Percentiles rank a stretch among this genome's conserved stretches.
Conservation (phyloP, 306 rosid species). For the Prunus padus region DNA sequence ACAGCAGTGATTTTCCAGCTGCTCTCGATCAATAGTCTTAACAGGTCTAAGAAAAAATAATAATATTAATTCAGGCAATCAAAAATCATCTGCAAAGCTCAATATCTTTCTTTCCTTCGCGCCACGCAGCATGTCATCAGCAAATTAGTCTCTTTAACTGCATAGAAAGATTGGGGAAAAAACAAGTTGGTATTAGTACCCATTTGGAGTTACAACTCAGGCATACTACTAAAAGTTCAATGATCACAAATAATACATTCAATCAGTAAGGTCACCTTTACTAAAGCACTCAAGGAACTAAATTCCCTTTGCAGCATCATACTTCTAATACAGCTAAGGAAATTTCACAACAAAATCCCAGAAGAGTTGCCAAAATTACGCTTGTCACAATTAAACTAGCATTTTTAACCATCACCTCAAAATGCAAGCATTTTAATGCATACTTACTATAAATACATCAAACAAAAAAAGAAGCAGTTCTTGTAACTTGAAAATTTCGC, state of each 20-base stretch:
- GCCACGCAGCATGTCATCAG: constrained; percentile 24
- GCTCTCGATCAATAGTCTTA: constrained; percentile 30
- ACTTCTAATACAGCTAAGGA: neutral
- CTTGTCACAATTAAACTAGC: neutral
- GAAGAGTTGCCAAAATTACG: neutral
- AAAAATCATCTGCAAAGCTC: constrained; percentile 28
- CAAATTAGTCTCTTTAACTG: constrained; percentile 45
- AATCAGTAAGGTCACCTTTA: neutral
- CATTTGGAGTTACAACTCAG: neutral
- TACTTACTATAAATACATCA: too few relatives aligned
- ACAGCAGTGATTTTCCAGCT: constrained; percentile 35
- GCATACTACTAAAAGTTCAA: neutral
- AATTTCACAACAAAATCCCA: neutral
- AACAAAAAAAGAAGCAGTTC: neutral
- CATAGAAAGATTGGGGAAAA: constrained; percentile 27
- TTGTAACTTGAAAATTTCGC: neutral
- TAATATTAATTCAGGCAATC: constrained; percentile 34
- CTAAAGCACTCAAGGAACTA: neutral
- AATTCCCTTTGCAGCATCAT: constrained; percentile 3
- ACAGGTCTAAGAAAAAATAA: constrained; percentile 34
- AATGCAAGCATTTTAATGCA: neutral
- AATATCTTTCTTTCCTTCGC: constrained; percentile 15
- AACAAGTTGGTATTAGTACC: constrained; percentile 11
- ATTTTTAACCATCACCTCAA: neutral
- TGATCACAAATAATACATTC: neutral